Conservation (phyloP, 352 stramenopile species). For the Pythium dissotocum region DNA sequence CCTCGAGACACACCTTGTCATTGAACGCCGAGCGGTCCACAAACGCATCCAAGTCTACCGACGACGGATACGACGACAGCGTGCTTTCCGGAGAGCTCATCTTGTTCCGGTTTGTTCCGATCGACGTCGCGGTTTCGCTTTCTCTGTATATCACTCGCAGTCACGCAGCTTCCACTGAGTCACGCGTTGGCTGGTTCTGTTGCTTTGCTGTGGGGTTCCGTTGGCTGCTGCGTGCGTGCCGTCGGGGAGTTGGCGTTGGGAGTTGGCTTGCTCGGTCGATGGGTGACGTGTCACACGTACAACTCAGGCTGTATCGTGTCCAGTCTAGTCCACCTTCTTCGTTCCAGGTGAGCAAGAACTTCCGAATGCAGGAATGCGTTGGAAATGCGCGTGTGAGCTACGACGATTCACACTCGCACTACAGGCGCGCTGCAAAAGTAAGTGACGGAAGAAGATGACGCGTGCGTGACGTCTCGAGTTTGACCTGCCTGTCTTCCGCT, state of each 20-base stretch:
- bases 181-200: background rate
- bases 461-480: background rate
- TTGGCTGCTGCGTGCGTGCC: background rate
- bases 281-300: background rate
- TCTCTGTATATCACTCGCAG: background rate
- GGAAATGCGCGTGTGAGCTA: background rate
- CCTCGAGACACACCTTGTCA: slow-evolving; percentile 87
- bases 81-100: slow-evolving; percentile 64
- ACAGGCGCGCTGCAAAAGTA: too few relatives aligned
- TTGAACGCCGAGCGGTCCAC: slow-evolving; percentile 79
- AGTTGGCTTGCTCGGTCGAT: background rate
- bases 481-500: background rate
- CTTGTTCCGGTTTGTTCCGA: background rate
- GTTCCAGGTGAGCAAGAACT: too few relatives aligned
- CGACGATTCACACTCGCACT: background rate
- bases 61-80: slow-evolving; percentile 35
- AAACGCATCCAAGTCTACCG: slow-evolving; percentile 64
- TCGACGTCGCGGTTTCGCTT: background rate
- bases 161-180: too few relatives aligned
- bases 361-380: background rate
- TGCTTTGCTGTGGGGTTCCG: background rate
- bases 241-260: background rate
- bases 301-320: slow-evolving; percentile 2
- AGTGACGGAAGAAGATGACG: too few relatives aligned
- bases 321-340: background rate